Percentiles rank a stretch among this genome's conserved stretches.
Evolutionary conservation across 305 asterid genomes (phyloP).

Genomic region (Salvia sclarea): DNA sequence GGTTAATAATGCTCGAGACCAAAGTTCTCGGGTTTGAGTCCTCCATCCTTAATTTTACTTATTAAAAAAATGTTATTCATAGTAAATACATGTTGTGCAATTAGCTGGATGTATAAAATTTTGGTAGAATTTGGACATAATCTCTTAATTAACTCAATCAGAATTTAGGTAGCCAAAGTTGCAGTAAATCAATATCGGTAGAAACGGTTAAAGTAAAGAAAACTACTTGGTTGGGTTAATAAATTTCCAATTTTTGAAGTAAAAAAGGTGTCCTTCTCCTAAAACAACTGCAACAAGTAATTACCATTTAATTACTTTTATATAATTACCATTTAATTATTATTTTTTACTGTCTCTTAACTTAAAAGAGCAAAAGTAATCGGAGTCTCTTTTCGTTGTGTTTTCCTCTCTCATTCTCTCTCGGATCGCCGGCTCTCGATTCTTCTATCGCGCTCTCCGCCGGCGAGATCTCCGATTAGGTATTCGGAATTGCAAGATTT

Average conservation of each 20-base stretch:
- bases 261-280: background rate
- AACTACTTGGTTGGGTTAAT: background rate
- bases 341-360: background rate
- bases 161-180: too few relatives aligned
- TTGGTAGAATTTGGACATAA: too few relatives aligned
- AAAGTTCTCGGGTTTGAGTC: too few relatives aligned
- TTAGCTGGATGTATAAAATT: too few relatives aligned
- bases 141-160: too few relatives aligned
- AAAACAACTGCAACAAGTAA: background rate
- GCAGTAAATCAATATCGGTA: too few relatives aligned
- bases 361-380: slow-evolving; percentile 18
- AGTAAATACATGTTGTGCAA: too few relatives aligned
- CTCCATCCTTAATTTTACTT: too few relatives aligned
- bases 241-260: background rate
- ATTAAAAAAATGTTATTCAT: too few relatives aligned
- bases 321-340: too few relatives aligned
- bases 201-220: slow-evolving; percentile 14
- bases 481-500: slow-evolving; percentile 17
- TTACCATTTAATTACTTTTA: background rate
- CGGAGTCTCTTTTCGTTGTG: background rate
- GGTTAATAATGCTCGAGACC: too few relatives aligned
- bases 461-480: slow-evolving; percentile 53
- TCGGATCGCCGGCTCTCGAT: slow-evolving; percentile 39
- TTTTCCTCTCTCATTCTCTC: background rate
- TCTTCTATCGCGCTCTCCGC: slow-evolving; percentile 29